A percentile compares a stretch with the other conserved stretches of the same genome.
Evolutionary conservation across 345 rosid genomes (phyloP).

Genomic region (Rhodomyrtus tomentosa): DNA sequence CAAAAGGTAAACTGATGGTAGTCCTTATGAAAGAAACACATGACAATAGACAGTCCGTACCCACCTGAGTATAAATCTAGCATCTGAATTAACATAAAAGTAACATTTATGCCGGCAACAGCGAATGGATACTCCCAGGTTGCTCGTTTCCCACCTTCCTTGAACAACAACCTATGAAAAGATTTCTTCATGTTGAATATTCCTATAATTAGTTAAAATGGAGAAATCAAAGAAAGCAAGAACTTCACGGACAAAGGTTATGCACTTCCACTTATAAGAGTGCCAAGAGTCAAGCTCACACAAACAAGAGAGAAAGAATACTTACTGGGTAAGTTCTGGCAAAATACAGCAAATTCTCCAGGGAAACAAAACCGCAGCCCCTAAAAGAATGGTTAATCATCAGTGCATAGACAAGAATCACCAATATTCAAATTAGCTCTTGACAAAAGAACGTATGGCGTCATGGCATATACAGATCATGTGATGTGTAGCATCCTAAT

Average conservation of each 20-base stretch:
- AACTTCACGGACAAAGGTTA: not conserved
- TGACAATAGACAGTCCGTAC: not conserved
- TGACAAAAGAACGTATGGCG: not conserved
- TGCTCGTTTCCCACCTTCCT: conserved; percentile 77
- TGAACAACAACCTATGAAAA: conserved; percentile 84
- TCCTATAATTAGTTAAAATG: conserved; percentile 28
- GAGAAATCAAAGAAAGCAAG: not conserved
- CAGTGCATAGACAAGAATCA: not conserved
- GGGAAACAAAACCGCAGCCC: conserved; percentile 85
- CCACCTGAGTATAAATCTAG: conserved; percentile 66
- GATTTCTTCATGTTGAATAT: conserved; percentile 71
- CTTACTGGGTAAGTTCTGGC: conserved; percentile 84
- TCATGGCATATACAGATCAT: not conserved
- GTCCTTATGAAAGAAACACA: not conserved
- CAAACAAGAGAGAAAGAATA: not conserved
- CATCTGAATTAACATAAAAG: conserved; percentile 95
- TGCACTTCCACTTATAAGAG: not conserved
- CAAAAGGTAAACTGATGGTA: not conserved
- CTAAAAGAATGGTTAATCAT: conserved; percentile 19
- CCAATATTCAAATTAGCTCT: not conserved
- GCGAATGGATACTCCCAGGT: conserved; percentile 98
- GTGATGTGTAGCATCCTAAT: not conserved
- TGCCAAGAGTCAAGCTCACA: not conserved
- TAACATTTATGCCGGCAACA: conserved; percentile 91
- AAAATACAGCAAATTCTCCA: conserved; percentile 81